Conservation (phyloP, 2,329 filamentous ascomycete species). For the Colletotrichum sp. region DNA sequence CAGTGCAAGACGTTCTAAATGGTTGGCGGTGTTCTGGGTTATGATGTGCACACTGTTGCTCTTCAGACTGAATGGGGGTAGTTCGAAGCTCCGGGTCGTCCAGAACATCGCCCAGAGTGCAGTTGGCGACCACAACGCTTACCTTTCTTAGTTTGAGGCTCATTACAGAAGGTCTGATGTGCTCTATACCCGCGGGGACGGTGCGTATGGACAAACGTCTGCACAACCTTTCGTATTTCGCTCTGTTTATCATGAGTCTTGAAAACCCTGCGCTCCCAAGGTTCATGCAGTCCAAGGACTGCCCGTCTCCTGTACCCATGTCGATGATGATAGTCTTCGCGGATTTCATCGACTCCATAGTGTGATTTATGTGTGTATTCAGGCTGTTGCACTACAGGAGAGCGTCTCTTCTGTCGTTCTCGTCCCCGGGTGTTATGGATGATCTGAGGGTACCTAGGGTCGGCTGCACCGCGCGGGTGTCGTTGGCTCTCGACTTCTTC, state of each 20-base stretch:
- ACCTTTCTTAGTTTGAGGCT: background rate
- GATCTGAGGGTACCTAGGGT: too few species aligned
- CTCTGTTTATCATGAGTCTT: background rate
- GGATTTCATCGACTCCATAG: too few species aligned
- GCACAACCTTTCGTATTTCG: background rate
- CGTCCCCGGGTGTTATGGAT: too few species aligned
- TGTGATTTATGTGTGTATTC: too few species aligned
- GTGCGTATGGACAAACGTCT: background rate
- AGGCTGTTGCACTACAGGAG: too few species aligned
- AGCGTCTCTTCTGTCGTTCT: too few species aligned
- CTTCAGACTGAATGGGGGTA: background rate
- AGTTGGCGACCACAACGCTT: background rate
- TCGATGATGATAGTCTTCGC: too few species aligned
- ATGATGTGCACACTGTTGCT: background rate
- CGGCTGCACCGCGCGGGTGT: too few species aligned
- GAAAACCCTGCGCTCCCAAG: background rate
- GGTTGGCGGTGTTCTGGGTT: too few species aligned
- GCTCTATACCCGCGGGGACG: background rate
- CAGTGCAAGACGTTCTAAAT: too few species aligned
- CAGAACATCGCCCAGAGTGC: background rate
- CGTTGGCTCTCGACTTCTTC: too few species aligned
- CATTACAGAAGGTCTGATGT: background rate
- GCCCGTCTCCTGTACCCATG: too few species aligned
- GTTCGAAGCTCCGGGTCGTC: background rate
- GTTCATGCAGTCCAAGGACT: background rate